These are phyloP conservation scores for Fragaria vesca DNA, from an alignment of 306 rosid species.

Conservation along the genomic window DNA sequence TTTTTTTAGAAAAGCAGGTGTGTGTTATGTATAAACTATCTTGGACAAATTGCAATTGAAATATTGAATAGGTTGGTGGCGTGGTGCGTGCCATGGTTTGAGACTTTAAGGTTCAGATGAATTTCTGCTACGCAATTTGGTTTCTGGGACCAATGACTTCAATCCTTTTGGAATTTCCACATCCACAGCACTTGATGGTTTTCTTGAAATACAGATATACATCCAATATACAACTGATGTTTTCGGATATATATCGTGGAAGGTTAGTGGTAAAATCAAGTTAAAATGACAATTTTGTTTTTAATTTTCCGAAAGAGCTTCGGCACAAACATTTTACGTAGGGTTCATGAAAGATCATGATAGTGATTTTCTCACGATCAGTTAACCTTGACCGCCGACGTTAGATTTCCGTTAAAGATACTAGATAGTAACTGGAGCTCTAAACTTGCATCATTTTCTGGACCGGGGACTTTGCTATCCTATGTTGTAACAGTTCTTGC, in stretches of 20 bases:
- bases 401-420: not conserved
- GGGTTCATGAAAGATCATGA: too few species aligned
- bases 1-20: too few species aligned
- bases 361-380: not conserved
- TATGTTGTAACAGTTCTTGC: not conserved
- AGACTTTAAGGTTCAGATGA: too few species aligned
- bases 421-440: too few species aligned
- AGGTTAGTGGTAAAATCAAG: not conserved
- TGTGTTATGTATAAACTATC: too few species aligned
- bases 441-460: too few species aligned
- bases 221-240: not conserved
- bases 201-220: not conserved
- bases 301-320: too few species aligned
- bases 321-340: too few species aligned
- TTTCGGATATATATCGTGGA: too few species aligned
- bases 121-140: not conserved
- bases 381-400: not conserved
- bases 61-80: not conserved
- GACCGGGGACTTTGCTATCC: not conserved
- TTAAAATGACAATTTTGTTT: too few species aligned
- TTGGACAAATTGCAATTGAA: not conserved
- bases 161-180: too few species aligned
- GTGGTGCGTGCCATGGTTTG: not conserved
- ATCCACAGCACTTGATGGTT: not conserved
- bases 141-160: not conserved